Conservation (phyloP, 768 basidiomycete species). For the Sporobolomyces pararoseus region DNA sequence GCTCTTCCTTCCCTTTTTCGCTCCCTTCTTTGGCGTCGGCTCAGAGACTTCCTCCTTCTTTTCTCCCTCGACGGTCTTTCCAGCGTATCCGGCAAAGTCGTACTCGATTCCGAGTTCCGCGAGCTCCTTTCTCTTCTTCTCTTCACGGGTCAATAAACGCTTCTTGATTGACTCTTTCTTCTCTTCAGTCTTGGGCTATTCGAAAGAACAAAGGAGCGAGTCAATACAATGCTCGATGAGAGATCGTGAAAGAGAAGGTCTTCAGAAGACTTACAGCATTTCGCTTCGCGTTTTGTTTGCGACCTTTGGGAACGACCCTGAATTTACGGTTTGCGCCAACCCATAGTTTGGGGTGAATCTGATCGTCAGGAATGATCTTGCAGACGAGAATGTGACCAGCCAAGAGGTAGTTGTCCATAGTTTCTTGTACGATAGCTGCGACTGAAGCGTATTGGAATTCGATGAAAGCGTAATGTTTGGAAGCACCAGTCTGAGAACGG, state of each 20-base stretch:
- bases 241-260: too few species aligned
- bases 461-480: slow-evolving; percentile 95
- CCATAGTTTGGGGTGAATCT: slow-evolving; percentile 92
- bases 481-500: slow-evolving; percentile 72
- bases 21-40: slow-evolving; percentile 20
- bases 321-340: slow-evolving; percentile 93
- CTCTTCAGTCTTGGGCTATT: slow-evolving; percentile 67
- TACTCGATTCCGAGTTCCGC: slow-evolving; percentile 79
- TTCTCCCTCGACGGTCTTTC: slow-evolving; percentile 33
- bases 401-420: slow-evolving; percentile 97
- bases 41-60: slow-evolving; percentile 28
- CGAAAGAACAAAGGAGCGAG: background rate
- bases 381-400: slow-evolving; percentile 90
- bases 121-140: slow-evolving; percentile 71
- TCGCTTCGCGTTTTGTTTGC: slow-evolving; percentile 58
- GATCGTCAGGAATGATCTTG: slow-evolving; percentile 79
- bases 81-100: slow-evolving; percentile 78
- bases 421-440: slow-evolving; percentile 91
- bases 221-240: too few species aligned
- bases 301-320: slow-evolving; percentile 61
- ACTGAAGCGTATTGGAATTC: slow-evolving; percentile 87
- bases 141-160: slow-evolving; percentile 71
- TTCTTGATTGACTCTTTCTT: slow-evolving; percentile 64
- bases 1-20: slow-evolving; percentile 33
- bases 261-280: slow-evolving; percentile 63